These are phyloP conservation scores for Rhipidocladum racemiflorum DNA, from an alignment of 176 grass and related monocot genomes.

Conservation along the genomic window DNA sequence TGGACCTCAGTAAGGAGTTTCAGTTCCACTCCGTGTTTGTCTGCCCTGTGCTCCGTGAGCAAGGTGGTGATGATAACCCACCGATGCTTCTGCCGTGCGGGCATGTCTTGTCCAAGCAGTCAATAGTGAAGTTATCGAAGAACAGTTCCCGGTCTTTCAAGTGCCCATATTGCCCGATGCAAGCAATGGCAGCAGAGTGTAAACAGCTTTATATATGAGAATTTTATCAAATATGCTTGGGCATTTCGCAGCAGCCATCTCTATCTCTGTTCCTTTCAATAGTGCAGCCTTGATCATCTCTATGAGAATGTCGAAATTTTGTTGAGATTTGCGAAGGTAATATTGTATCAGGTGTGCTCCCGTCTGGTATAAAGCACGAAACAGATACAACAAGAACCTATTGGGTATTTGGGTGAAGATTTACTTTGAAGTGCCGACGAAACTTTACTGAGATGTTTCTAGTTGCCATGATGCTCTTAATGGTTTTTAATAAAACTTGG, in stretches of 20 bases:
- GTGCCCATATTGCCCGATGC: constrained; percentile 35
- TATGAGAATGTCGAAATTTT: not conserved
- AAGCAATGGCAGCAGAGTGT: constrained; percentile 27
- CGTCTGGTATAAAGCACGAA: constrained; percentile 5
- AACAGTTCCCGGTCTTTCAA: constrained; percentile 36
- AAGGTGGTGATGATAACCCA: constrained; percentile 42
- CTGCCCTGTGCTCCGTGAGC: constrained; percentile 46
- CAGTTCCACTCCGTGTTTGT: constrained; percentile 46
- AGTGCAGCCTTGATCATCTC: not conserved
- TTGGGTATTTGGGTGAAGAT: not conserved
- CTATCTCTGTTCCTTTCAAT: not conserved
- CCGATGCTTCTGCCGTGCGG: constrained; percentile 49
- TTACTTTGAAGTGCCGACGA: not conserved
- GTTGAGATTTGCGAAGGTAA: not conserved
- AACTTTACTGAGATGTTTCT: not conserved
- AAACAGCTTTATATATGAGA: constrained; percentile 42
- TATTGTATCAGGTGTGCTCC: not conserved
- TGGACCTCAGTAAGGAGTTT: constrained; percentile 36
- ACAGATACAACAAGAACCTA: not conserved
- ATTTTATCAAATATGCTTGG: not conserved
- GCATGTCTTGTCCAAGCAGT: constrained; percentile 49
- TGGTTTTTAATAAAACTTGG: not conserved
- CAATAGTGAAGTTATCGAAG: constrained; percentile 35
- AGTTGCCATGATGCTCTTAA: not conserved
- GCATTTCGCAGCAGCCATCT: not conserved